phyloP scores from a whole-genome alignment of 1,284 basidiomycete genomes.

The Ceratorhiza oryzae-sativae region DNA sequence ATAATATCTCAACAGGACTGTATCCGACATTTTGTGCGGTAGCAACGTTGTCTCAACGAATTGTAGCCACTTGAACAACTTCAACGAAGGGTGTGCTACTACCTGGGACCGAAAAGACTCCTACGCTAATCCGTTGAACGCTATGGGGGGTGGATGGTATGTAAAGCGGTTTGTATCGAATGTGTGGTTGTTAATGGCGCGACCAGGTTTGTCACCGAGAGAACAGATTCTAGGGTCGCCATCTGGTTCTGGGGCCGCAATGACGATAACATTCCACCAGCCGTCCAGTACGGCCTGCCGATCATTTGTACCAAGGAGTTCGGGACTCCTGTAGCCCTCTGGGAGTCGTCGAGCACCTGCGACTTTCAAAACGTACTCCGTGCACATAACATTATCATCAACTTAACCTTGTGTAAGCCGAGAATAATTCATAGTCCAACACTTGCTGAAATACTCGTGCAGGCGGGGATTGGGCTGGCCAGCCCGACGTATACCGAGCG shows the following conservation, averaged over 20 bases:
- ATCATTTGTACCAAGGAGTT: slow-evolving; percentile 32
- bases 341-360: slow-evolving; percentile 60
- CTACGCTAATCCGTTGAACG: slow-evolving; percentile 67
- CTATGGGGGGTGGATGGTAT: slow-evolving; percentile 64
- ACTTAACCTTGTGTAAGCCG: slow-evolving; percentile 58
- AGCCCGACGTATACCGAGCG: slow-evolving; percentile 51
- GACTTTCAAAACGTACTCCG: slow-evolving; percentile 61
- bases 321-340: slow-evolving; percentile 62
- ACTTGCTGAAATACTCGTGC: not conserved
- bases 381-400: slow-evolving; percentile 67
- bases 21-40: slow-evolving; percentile 45
- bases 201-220: slow-evolving; percentile 41
- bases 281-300: slow-evolving; percentile 53
- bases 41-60: slow-evolving; percentile 53
- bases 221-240: slow-evolving; percentile 46
- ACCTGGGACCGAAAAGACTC: slow-evolving; percentile 54
- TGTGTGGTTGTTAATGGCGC: not conserved
- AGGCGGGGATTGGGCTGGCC: slow-evolving; percentile 68
- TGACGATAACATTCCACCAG: slow-evolving; percentile 52
- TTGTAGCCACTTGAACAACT: slow-evolving; percentile 61
- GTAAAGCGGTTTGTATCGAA: slow-evolving; percentile 34
- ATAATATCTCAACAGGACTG: slow-evolving; percentile 8
- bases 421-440: not conserved
- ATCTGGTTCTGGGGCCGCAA: slow-evolving; percentile 62
- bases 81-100: slow-evolving; percentile 71